A percentile compares a stretch with the other conserved stretches of the same genome.
Conservation (phyloP, 805 yeast species). For the Brettanomyces custersianus region DNA sequence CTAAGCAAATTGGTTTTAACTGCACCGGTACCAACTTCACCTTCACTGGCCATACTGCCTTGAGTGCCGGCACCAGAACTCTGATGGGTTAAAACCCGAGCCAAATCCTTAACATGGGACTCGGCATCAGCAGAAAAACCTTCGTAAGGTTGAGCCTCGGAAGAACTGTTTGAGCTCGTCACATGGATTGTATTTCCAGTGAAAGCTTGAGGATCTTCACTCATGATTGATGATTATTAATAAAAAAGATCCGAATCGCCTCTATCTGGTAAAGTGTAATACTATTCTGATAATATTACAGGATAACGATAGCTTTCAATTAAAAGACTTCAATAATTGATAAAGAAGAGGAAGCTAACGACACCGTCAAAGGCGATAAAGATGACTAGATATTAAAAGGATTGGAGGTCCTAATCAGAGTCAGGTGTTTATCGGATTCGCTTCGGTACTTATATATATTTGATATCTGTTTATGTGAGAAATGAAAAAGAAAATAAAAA, state of each 20-base stretch:
- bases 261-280: not conserved
- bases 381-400: no score
- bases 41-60: conserved; percentile 3
- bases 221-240: no score
- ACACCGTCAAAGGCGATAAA: no score
- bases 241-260: not conserved
- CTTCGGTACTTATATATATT: no score
- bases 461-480: no score
- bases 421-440: no score
- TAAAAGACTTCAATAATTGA: no score
- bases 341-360: no score
- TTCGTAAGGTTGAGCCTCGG: conserved; percentile 13
- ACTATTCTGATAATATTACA: no score
- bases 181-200: conserved; percentile 1
- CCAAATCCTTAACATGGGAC: conserved; percentile 30
- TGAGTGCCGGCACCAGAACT: conserved; percentile 4
- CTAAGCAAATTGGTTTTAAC: conserved; percentile 17
- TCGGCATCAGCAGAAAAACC: conserved; percentile 31
- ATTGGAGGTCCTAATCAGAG: no score
- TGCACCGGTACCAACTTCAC: conserved; percentile 3
- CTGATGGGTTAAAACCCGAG: conserved; percentile 27
- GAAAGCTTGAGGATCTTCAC: not conserved
- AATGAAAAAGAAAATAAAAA: no score
- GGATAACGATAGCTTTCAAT: no score
- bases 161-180: not conserved